phyloP scores from a whole-genome alignment of 305 asterid species.

The Ajuga reptans region DNA sequence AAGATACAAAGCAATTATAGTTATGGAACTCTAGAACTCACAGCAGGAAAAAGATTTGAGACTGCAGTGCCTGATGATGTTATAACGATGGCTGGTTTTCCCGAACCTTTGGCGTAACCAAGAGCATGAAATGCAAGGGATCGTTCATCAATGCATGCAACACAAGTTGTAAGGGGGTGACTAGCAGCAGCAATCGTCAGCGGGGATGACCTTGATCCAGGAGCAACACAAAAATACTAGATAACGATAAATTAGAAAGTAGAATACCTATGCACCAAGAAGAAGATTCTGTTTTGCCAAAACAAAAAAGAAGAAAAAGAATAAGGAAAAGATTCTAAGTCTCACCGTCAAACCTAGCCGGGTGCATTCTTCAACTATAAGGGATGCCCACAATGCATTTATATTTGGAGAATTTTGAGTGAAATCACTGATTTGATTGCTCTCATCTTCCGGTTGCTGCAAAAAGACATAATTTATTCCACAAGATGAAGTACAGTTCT shows the following conservation, averaged over 20 bases:
- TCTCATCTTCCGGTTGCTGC: conserved; percentile 43
- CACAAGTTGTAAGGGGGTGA: conserved; percentile 78
- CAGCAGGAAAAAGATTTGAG: conserved; percentile 95
- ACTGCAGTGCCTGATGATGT: conserved; percentile 99
- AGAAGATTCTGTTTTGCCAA: neutral
- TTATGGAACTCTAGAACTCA: conserved; percentile 37
- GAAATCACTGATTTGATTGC: conserved; percentile 27
- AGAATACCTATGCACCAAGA: neutral
- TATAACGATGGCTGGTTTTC: conserved; percentile 75
- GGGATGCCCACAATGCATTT: conserved; percentile 88
- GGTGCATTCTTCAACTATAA: conserved; percentile 85
- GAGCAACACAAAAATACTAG: conserved; percentile 94
- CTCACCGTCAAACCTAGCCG: conserved; percentile 95
- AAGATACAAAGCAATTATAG: neutral
- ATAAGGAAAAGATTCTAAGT: conserved; percentile 12
- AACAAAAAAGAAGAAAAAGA: too few relatives aligned
- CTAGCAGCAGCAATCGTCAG: conserved; percentile 88
- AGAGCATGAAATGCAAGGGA: conserved; percentile 95
- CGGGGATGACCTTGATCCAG: conserved; percentile 97
- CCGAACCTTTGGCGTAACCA: conserved; percentile 91
- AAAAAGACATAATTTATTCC: conserved; percentile 24
- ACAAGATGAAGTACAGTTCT: neutral
- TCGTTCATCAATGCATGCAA: conserved; percentile 87
- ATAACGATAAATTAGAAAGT: conserved; percentile 36
- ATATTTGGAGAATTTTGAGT: conserved; percentile 58